Conservation (phyloP, 1,139 yeast species). For the Debaryomyces sp. region DNA sequence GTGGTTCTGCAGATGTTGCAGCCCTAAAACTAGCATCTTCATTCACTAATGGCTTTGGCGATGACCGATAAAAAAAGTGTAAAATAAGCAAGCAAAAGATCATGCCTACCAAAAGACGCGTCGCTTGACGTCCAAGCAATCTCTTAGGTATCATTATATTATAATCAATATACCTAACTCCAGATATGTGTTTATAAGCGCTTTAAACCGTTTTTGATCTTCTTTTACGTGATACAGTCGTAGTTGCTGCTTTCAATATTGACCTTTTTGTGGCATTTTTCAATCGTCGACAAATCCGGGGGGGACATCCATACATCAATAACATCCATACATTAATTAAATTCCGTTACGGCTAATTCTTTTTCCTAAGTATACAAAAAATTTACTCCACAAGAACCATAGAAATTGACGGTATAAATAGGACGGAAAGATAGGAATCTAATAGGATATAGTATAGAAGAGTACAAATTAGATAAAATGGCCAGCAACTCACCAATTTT, state of each 20-base stretch:
- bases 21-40: background rate
- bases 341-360: constrained; percentile 5
- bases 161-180: background rate
- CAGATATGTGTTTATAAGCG: background rate
- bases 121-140: constrained; percentile 1
- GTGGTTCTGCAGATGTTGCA: background rate
- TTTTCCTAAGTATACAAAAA: constrained; percentile 1
- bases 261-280: background rate
- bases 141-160: background rate
- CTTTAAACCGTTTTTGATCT: background rate
- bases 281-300: background rate
- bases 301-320: background rate
- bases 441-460: background rate
- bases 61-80: constrained; percentile 1
- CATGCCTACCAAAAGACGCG: background rate
- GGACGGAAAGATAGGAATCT: background rate
- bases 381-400: background rate
- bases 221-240: background rate
- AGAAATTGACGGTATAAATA: background rate
- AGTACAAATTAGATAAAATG: background rate
- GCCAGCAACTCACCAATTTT: background rate
- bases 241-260: background rate
- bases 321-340: too few species aligned
- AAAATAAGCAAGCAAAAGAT: background rate
- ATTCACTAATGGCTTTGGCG: background rate